Conservation (phyloP, 768 basidiomycete species). For the Lenzites betulinus region DNA sequence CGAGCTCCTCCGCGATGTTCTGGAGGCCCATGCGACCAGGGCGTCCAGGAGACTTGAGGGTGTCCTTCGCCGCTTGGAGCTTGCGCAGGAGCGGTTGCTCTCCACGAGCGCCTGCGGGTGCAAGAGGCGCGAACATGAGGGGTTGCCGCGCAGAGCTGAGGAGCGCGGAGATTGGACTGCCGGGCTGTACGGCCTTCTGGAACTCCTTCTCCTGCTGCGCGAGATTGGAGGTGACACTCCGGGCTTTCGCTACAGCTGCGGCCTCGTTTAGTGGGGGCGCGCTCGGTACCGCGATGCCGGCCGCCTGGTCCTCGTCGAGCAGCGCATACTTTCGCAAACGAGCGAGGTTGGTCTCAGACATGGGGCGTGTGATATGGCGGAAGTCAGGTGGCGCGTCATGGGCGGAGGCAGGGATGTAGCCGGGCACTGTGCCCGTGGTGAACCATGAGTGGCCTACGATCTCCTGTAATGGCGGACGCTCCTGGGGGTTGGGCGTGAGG, state of each 20-base stretch:
- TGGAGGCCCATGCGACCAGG: slow-evolving; percentile 43
- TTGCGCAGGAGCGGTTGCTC: slow-evolving; percentile 53
- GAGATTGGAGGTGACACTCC: slow-evolving; percentile 59
- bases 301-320: slow-evolving; percentile 62
- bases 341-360: slow-evolving; percentile 69
- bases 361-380: slow-evolving; percentile 57
- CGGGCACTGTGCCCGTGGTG: slow-evolving; percentile 75
- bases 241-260: slow-evolving; percentile 23
- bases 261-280: slow-evolving; percentile 26
- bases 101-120: slow-evolving; percentile 33
- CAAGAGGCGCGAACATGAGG: slow-evolving; percentile 58
- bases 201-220: slow-evolving; percentile 95
- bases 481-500: slow-evolving; percentile 79
- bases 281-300: slow-evolving; percentile 46
- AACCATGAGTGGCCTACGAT: slow-evolving; percentile 89
- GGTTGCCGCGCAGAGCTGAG: slow-evolving; percentile 89
- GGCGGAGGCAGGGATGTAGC: slow-evolving; percentile 78
- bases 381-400: slow-evolving; percentile 79
- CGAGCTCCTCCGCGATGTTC: slow-evolving; percentile 43
- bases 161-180: slow-evolving; percentile 89
- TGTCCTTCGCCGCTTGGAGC: slow-evolving; percentile 51
- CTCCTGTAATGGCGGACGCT: slow-evolving; percentile 81
- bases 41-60: slow-evolving; percentile 55
- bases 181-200: slow-evolving; percentile 93
- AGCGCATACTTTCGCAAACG: slow-evolving; percentile 62